Percentiles rank a stretch among this genome's conserved stretches.
Evolutionary conservation across 805 yeast species (phyloP).

Genomic region (Isabelozyma rhagii): DNA sequence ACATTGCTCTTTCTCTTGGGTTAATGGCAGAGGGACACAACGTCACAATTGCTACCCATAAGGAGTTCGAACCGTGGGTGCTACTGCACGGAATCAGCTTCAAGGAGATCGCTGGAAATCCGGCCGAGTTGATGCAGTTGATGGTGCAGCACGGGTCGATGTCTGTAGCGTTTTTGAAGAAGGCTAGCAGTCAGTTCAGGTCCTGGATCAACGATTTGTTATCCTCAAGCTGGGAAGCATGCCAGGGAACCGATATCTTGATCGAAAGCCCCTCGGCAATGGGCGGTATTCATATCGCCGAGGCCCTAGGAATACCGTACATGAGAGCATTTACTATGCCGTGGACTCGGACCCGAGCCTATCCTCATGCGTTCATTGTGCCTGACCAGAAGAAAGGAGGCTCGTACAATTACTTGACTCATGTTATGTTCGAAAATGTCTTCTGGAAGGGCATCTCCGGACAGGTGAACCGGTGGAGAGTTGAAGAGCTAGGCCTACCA

Average conservation of each 20-base stretch:
- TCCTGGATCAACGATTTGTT: conserved; percentile 81
- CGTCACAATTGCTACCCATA: conserved; percentile 83
- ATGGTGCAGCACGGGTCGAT: conserved; percentile 91
- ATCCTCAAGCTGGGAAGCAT: conserved; percentile 77
- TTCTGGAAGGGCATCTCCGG: conserved; percentile 91
- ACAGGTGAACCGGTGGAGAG: conserved; percentile 88
- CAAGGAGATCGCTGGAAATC: conserved; percentile 83
- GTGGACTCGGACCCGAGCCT: conserved; percentile 93
- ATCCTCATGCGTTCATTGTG: conserved; percentile 93
- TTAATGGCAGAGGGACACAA: conserved; percentile 76
- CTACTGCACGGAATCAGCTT: conserved; percentile 63
- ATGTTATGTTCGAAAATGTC: conserved; percentile 87
- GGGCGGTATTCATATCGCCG: conserved; percentile 95
- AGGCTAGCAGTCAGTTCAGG: conserved; percentile 75
- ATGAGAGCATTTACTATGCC: conserved; percentile 98
- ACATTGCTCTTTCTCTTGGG: conserved; percentile 84
- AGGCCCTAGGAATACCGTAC: conserved; percentile 84
- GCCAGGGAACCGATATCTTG: conserved; percentile 76
- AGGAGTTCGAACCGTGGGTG: conserved; percentile 78
- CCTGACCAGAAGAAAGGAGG: conserved; percentile 95
- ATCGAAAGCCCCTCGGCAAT: conserved; percentile 96
- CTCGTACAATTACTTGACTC: conserved; percentile 86
- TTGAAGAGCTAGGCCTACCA: conserved; percentile 57
- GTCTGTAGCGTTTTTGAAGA: conserved; percentile 77
- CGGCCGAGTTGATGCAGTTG: conserved; percentile 84